phyloP scores from a whole-genome alignment of 768 basidiomycete genomes.

The Pilatotrama ljubarskyi region DNA sequence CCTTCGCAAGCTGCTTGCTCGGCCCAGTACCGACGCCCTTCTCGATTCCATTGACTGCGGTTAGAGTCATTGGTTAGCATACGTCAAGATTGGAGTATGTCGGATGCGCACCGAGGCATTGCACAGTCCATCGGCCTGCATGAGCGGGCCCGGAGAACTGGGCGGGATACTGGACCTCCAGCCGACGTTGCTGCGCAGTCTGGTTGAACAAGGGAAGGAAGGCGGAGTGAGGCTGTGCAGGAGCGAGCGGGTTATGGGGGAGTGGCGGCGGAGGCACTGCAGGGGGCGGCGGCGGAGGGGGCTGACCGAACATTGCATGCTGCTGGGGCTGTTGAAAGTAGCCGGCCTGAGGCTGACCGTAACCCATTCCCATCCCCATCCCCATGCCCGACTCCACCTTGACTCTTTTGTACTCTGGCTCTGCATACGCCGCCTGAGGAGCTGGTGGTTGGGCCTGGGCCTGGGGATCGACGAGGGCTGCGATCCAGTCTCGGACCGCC shows the following conservation, averaged over 20 bases:
- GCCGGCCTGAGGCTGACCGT: background rate
- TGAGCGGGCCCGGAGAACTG: conserved; percentile 66
- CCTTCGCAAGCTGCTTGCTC: conserved; percentile 76
- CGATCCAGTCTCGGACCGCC: conserved; percentile 58
- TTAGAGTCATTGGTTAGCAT: background rate
- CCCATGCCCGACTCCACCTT: conserved; percentile 48
- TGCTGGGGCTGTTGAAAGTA: background rate
- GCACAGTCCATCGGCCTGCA: conserved; percentile 64
- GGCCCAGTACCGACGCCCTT: conserved; percentile 66
- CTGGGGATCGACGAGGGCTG: conserved; percentile 46
- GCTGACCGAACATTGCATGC: conserved; percentile 26
- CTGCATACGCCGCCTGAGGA: conserved; percentile 18
- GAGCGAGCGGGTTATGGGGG: conserved; percentile 56
- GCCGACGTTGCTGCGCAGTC: conserved; percentile 63
- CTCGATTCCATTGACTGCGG: conserved; percentile 64
- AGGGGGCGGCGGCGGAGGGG: conserved; percentile 40
- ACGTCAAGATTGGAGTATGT: background rate
- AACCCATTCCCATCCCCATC: background rate
- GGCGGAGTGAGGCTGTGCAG: conserved; percentile 62
- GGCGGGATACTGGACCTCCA: conserved; percentile 61
- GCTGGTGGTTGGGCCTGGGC: conserved; percentile 15
- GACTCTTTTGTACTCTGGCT: conserved; percentile 23
- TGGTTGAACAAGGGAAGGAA: conserved; percentile 78
- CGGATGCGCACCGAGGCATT: conserved; percentile 62
- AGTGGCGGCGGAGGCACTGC: conserved; percentile 28